Conservation (phyloP, 192 early-diverging fungal genomes). For the Linnemannia elongata region DNA sequence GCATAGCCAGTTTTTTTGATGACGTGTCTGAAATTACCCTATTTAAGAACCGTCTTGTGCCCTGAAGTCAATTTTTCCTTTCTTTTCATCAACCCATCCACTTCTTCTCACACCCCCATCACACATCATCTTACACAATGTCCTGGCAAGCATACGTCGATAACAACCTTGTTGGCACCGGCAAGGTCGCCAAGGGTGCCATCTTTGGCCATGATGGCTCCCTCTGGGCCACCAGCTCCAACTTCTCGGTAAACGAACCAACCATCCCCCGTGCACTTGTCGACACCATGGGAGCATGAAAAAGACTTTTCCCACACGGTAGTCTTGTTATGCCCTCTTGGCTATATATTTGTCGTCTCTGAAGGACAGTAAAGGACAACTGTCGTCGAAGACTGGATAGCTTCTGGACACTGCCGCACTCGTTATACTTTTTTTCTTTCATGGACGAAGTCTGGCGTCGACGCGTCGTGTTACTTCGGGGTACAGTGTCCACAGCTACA, state of each 20-base stretch:
- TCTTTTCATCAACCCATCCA: conserved; percentile 34
- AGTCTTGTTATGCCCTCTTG: neutral
- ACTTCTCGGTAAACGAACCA: conserved; percentile 73
- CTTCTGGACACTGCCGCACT: neutral
- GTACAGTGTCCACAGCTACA: too few species aligned
- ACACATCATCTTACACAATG: conserved; percentile 62
- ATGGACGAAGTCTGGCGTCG: neutral
- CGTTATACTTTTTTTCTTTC: neutral
- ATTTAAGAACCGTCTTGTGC: neutral
- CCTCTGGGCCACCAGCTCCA: conserved; percentile 83
- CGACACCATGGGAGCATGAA: neutral
- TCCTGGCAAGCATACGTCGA: conserved; percentile 90
- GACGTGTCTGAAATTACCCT: conserved; percentile 21
- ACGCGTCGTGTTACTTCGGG: neutral
- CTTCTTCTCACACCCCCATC: conserved; percentile 12
- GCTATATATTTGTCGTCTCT: neutral
- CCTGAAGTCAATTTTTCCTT: conserved; percentile 13
- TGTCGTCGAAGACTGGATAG: neutral
- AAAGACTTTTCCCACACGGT: neutral
- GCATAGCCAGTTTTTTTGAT: neutral
- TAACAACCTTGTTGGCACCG: conserved; percentile 79
- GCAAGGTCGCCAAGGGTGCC: conserved; percentile 78
- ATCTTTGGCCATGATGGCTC: conserved; percentile 89
- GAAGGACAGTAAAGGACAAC: neutral
- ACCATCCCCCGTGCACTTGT: neutral